Conservation (phyloP, 1,139 yeast genomes). For the Pichia sp. region DNA sequence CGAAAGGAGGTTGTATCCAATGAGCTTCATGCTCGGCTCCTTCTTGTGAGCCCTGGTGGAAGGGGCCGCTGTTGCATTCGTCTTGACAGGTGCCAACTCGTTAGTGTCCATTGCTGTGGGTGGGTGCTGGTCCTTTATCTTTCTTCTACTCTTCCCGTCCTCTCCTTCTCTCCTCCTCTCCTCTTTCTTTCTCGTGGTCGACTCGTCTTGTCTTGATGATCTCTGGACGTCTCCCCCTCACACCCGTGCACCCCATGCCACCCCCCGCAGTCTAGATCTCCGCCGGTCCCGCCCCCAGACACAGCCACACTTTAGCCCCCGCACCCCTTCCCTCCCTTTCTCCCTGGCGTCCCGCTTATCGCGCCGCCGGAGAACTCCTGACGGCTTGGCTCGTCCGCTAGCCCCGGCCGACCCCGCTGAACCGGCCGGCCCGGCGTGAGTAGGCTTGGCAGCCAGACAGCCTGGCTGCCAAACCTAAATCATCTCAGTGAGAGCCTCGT, state of each 20-base stretch:
- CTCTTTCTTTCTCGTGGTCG: too few relatives aligned
- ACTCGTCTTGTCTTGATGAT: too few relatives aligned
- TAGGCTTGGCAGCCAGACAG: neutral
- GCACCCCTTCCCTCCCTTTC: neutral
- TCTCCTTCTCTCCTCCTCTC: too few relatives aligned
- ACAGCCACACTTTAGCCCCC: neutral
- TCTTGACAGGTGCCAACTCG: neutral
- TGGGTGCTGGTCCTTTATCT: neutral
- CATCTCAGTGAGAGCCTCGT: too few relatives aligned
- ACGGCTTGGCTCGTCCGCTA: neutral
- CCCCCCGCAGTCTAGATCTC: too few relatives aligned
- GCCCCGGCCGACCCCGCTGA: neutral
- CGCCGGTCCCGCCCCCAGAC: neutral
- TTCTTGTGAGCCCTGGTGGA: neutral
- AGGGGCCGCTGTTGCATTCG: neutral
- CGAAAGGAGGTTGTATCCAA: slow-evolving; percentile 58
- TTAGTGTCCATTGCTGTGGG: neutral
- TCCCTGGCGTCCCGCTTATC: neutral
- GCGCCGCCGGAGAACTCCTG: neutral
- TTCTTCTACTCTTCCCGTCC: too few relatives aligned
- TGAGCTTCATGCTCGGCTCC: slow-evolving; percentile 9
- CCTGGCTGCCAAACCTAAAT: neutral
- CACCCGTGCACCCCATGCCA: neutral
- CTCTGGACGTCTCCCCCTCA: neutral
- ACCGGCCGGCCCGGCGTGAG: neutral